These are phyloP conservation scores for Lachancea lanzarotensis DNA, from an alignment of 805 yeast species.

Conservation along the genomic window DNA sequence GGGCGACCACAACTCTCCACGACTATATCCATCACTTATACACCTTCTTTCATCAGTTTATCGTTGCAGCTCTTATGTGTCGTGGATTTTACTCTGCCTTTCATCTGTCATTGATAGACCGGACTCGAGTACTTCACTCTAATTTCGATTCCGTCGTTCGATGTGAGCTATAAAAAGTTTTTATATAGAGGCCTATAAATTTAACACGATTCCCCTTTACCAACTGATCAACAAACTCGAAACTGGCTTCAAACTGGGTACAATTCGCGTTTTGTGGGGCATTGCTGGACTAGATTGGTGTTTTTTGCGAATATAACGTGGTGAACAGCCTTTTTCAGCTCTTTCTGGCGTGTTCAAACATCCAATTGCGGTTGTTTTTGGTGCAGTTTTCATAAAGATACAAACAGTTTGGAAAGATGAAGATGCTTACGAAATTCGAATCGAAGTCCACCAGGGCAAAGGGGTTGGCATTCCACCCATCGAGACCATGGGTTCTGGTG, in stretches of 20 bases:
- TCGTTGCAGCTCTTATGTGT: too few species aligned
- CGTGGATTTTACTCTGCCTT: too few species aligned
- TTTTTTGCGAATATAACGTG: background rate
- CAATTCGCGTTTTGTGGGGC: background rate
- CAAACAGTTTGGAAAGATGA: slow-evolving; percentile 45
- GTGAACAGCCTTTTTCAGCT: background rate
- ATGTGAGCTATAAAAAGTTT: background rate
- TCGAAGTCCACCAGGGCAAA: slow-evolving; percentile 97
- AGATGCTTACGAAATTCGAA: slow-evolving; percentile 87
- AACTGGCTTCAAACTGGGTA: background rate
- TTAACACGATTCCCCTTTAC: slow-evolving; percentile 1
- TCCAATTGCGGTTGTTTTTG: slow-evolving; percentile 1
- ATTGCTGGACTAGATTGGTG: background rate
- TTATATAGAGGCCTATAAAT: background rate
- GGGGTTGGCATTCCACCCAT: slow-evolving; percentile 94
- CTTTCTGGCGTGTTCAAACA: background rate
- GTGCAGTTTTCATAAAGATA: background rate
- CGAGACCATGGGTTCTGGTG: slow-evolving; percentile 90
- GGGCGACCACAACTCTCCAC: too few species aligned
- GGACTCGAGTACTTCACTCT: too few species aligned
- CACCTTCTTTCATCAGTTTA: too few species aligned
- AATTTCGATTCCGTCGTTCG: background rate
- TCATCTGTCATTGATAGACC: too few species aligned
- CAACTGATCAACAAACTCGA: background rate
- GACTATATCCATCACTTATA: too few species aligned